Base-by-base conservation (phyloP, 2,329 filamentous ascomycete genomes). In the Gremmenia infestans region DNA sequence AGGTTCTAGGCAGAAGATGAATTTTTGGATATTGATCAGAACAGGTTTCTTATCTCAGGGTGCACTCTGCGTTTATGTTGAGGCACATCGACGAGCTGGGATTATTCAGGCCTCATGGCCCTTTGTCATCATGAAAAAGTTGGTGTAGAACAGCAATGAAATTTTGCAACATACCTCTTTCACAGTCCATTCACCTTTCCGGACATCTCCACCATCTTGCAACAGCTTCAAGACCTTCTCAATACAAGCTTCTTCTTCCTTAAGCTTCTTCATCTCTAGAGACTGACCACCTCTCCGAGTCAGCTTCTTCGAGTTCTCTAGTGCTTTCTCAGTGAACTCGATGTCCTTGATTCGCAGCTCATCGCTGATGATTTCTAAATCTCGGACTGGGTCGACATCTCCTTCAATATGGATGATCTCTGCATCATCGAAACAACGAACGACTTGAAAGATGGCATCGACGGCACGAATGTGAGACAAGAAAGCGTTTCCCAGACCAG, bases 361-460 rank as follows among this genome's bases (percentile, higher is more conserved):
- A 71, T 97, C 92, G 73, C 87, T 91, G 76, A 99, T 97, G 73
- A 99, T 99, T 70, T 91, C 89, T 65, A 99, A 76, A 80, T 99
- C 94, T 71, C 94, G 87, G 59, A 89, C 83, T 36, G 94, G 95
- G 76, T 99, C 89, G 67, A 99, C 95, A 69, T 99, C 94, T 72
- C 94, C 95, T 81, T 99, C 95, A 64, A 99, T 92, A 82, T 99
- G 94, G 68, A 97, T 97, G 69, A 99, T 99, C 77, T 99, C 94
- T 58, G 93, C 94, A 80, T 99, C 94, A 72, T 99, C 95, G 76
- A 99, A 97, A 78, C 89, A 96, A 68, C 92, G 87, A 39, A 97
- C 92, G 46, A 97, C 92, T 75, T 96, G 90, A 81, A 96, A 97
- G 76, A 97, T 96, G 74, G 92, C 92, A 79, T 97, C 92, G 74